Percentiles rank a stretch among this genome's conserved stretches.
These are phyloP conservation scores for Usnea hakonensis DNA, from an alignment of 495 filamentous ascomycete species.

Conservation along the genomic window DNA sequence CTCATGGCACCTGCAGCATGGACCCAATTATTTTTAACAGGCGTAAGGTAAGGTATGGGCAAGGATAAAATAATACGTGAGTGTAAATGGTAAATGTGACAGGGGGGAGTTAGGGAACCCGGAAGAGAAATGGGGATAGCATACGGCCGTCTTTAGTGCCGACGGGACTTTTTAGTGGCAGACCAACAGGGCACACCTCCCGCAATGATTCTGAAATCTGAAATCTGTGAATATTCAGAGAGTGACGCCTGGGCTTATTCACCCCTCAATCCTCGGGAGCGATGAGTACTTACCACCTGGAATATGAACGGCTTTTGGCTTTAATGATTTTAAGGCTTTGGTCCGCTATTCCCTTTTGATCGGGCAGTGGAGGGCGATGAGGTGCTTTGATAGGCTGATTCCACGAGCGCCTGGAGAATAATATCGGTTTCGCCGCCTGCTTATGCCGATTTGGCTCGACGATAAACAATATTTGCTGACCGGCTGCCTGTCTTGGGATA, in stretches of 20 bases:
- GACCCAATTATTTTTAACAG: slow-evolving; percentile 3
- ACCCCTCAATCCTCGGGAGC: no score
- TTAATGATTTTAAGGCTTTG: background rate
- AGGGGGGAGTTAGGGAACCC: no score
- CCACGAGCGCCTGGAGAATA: background rate
- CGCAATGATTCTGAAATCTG: background rate
- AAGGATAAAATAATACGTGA: no score
- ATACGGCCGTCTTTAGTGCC: slow-evolving; percentile 5
- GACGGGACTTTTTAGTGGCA: slow-evolving; percentile 1
- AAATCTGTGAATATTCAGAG: background rate
- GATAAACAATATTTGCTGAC: background rate
- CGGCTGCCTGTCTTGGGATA: background rate
- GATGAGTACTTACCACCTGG: background rate
- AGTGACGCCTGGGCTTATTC: no score
- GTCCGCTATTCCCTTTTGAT: slow-evolving; percentile 12
- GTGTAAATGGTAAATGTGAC: slow-evolving; percentile 1
- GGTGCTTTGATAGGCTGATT: slow-evolving; percentile 17
- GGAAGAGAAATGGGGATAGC: no score
- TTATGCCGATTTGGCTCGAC: slow-evolving; percentile 5
- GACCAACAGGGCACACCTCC: slow-evolving; percentile 5
- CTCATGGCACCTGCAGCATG: slow-evolving; percentile 17
- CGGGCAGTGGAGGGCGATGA: background rate
- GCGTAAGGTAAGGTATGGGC: slow-evolving; percentile 9
- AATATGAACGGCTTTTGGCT: background rate
- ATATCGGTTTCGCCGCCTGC: background rate